Evolutionary conservation across 345 rosid genomes (phyloP), one percentile per base, ranked within the genome.

Genomic region (Lepidium aucheri): DNA sequence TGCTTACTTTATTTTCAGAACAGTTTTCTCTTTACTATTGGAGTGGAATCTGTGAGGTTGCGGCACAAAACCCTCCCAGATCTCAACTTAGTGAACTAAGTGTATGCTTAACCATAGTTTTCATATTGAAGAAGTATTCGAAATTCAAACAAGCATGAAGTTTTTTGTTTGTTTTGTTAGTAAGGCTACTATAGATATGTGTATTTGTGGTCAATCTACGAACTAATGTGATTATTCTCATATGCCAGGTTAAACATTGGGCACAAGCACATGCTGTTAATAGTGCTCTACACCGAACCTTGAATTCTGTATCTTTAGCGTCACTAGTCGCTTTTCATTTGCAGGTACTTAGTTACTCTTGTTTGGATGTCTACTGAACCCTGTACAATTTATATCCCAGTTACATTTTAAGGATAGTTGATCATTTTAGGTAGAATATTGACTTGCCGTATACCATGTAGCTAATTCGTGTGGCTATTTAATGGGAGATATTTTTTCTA

Each of bases 311-410:
- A 50, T 79, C 88, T 30, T 43, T 81, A 61, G 76, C 81, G 26
- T 67, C 76, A 43, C 71, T 84, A 54, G 88, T 84, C 44, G 85
- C 82, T 60, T 74, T 57, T 40, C 88, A 81, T 74, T 76, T 84
- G 72, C 86, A 84, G 81, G 88, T 81, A 70, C 35, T 28, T 14
- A 44, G 52, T 36, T 50, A 59, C 24, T 49, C 59, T 47, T 57
- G 57, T 39, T 39, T 68, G 33, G 49, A 32, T 65, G 12, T 24
- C 24, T 36, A 52, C 59, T 17, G 9, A 20, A 18, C 40, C 34
- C 28, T 33, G 24, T 34, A n/a, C 18, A 35, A 38, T 33, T 43
- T 6, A 28, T 58, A 28, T 58, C 17, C 39, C 36, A 28, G 17
- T 39, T 50, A 35, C 15, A 12, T 28, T 28, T 20, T 8, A n/a